Base-by-base conservation (phyloP, 495 filamentous ascomycete genomes). In the Evernia prunastri region DNA sequence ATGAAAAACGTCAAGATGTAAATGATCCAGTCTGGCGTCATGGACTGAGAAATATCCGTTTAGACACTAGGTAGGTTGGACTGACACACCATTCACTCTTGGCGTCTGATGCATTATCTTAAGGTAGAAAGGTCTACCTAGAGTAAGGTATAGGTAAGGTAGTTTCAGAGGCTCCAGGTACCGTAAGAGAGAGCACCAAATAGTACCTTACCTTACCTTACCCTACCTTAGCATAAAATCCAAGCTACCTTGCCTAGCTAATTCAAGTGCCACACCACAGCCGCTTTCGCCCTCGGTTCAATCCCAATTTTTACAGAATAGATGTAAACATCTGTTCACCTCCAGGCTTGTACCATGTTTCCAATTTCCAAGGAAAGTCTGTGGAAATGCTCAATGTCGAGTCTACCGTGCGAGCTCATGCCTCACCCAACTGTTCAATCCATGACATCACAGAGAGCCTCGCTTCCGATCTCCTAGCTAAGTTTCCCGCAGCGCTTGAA, bases 391-490 rank as follows among this genome's bases (percentile, higher is more conserved):
- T 49, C 31, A 17, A 63, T 37, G 13, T 58, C 23, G 40, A 15
- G 17, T 37, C 49, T 12, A 33, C 6, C 0, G 51, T 39, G 37
- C 53, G 39, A 25, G 29, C 45, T 1, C 51, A 63, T 31, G 29
- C 9, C 9, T 35, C 31, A 18, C 53, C 49, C 12, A 11, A 18
- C 29, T 17, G 37, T 9, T 43, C 61, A 3, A 37, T 63, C 17
- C 6, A 43, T 6, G 31, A 43, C 3, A 33, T 37, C 31, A 31
- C n/a, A 36, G 53, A 37, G 6, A 13, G 25, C 11, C 51, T 63
- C 20, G 40, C 40, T 43, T 27, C 61, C 20, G 31, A 40, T 43
- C 27, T 63, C n/a, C 11, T 47, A 15, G 53, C 61, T 20, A 37
- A 27, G 13, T 58, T 43, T 43, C 39, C 61, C 23, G 42, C 39